A percentile compares a stretch with the other conserved stretches of the same genome.
Evolutionary conservation across 2,329 filamentous ascomycete genomes (phyloP).

Genomic region (Shiraia bambusicola): DNA sequence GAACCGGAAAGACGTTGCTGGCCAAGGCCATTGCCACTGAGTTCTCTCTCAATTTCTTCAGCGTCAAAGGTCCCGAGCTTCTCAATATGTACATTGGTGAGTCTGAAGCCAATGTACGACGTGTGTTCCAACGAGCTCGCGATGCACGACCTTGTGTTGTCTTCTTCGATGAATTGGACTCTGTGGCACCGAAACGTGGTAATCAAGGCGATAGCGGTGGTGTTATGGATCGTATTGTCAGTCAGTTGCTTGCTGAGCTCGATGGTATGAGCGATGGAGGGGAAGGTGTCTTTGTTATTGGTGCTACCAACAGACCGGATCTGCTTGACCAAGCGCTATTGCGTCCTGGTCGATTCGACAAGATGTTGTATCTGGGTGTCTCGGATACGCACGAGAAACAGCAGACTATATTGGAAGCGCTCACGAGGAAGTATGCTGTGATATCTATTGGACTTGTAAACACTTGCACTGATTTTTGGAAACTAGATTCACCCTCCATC

Average conservation of each 20-base stretch:
- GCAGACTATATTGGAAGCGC: slow-evolving; percentile 85
- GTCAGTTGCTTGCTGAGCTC: slow-evolving; percentile 88
- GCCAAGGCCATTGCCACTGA: slow-evolving; percentile 93
- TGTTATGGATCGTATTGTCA: slow-evolving; percentile 97
- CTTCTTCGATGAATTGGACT: slow-evolving; percentile 92
- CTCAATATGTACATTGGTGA: slow-evolving; percentile 97
- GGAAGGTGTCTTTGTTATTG: slow-evolving; percentile 88
- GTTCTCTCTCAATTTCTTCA: slow-evolving; percentile 93
- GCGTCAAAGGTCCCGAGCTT: slow-evolving; percentile 85
- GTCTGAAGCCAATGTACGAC: slow-evolving; percentile 85
- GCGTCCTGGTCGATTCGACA: slow-evolving; percentile 90
- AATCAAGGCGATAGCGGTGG: slow-evolving; percentile 97
- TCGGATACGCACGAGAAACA: slow-evolving; percentile 98
- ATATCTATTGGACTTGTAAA: background rate
- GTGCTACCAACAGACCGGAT: slow-evolving; percentile 93
- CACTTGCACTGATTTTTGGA: slow-evolving; percentile 2
- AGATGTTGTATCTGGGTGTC: slow-evolving; percentile 96
- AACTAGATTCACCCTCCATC: slow-evolving; percentile 79
- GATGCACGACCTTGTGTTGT: slow-evolving; percentile 87
- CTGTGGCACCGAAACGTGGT: slow-evolving; percentile 91
- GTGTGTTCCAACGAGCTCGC: slow-evolving; percentile 83
- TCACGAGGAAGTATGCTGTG: slow-evolving; percentile 83
- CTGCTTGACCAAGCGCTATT: slow-evolving; percentile 86
- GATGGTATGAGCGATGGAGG: slow-evolving; percentile 97
- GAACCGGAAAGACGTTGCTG: slow-evolving; percentile 88